A percentile compares a stretch with the other conserved stretches of the same genome.
Conservation (phyloP, 1,284 basidiomycete species). For the Cutaneotrichosporon spelunceum region DNA sequence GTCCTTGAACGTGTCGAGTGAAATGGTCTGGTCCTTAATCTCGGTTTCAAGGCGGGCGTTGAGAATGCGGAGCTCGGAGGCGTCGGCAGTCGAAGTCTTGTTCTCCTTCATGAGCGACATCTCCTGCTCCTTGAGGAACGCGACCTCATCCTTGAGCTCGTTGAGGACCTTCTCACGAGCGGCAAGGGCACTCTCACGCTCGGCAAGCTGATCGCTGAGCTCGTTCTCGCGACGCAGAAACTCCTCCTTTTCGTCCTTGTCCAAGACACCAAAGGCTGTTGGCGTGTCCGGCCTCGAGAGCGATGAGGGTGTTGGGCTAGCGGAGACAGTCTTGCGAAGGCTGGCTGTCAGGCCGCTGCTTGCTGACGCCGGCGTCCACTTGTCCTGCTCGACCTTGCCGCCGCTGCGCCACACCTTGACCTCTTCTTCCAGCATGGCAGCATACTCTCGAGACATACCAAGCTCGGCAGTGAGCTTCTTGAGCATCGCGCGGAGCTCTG, state of each 20-base stretch:
- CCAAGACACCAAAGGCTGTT: slow-evolving; percentile 61
- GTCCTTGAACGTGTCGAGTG: slow-evolving; percentile 94
- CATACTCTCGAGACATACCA: slow-evolving; percentile 78
- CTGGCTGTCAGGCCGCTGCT: slow-evolving; percentile 39
- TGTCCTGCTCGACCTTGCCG: slow-evolving; percentile 75
- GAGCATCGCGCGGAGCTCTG: slow-evolving; percentile 89
- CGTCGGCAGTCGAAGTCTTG: slow-evolving; percentile 71
- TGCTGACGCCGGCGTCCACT: slow-evolving; percentile 66
- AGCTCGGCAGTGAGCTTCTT: slow-evolving; percentile 87
- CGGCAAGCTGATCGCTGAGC: slow-evolving; percentile 85
- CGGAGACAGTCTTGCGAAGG: not conserved
- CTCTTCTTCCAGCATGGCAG: slow-evolving; percentile 86
- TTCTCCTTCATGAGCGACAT: slow-evolving; percentile 63
- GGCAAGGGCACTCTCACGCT: slow-evolving; percentile 82
- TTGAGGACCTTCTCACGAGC: slow-evolving; percentile 58
- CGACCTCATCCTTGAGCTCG: slow-evolving; percentile 79
- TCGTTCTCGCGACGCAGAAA: slow-evolving; percentile 97
- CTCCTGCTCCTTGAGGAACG: slow-evolving; percentile 90
- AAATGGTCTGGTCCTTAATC: slow-evolving; percentile 89
- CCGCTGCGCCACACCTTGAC: slow-evolving; percentile 86
- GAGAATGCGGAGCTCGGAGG: slow-evolving; percentile 88
- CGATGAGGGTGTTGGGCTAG: slow-evolving; percentile 63
- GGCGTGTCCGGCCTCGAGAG: slow-evolving; percentile 53
- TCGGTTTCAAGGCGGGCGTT: slow-evolving; percentile 92
- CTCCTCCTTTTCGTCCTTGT: slow-evolving; percentile 96